These are phyloP conservation scores for Myxozyma vanderwaltii DNA, from an alignment of 805 yeast genomes.

Conservation along the genomic window DNA sequence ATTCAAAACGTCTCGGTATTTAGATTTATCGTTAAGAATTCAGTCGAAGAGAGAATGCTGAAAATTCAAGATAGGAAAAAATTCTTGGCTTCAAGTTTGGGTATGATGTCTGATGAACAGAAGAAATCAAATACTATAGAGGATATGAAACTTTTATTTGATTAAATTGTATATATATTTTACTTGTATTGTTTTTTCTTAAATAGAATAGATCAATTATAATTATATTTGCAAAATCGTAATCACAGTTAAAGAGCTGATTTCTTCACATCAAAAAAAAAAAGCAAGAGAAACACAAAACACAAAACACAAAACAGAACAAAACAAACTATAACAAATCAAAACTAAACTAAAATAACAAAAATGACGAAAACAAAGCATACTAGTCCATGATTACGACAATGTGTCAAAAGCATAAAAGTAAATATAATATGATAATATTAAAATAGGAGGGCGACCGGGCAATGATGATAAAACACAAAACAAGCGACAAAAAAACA, in stretches of 20 bases:
- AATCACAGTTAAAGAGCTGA: no score
- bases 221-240: no score
- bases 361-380: neutral
- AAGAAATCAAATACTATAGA: conserved; percentile 42
- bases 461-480: conserved; percentile 1
- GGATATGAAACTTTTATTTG: conserved; percentile 43
- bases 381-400: conserved; percentile 10
- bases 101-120: conserved; percentile 43
- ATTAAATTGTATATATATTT: neutral
- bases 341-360: neutral
- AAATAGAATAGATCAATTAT: no score
- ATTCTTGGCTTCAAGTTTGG: conserved; percentile 42
- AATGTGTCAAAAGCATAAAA: neutral
- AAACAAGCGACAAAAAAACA: neutral
- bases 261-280: neutral
- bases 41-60: conserved; percentile 87
- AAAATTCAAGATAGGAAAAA: conserved; percentile 79
- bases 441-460: conserved; percentile 7
- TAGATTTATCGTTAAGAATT: conserved; percentile 77
- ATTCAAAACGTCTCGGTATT: conserved; percentile 64
- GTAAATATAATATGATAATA: neutral
- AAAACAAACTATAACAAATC: neutral
- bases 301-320: neutral
- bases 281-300: neutral
- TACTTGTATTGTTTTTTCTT: neutral